Evolutionary conservation across 805 yeast species (phyloP).

Genomic region (Pichia nakasei): DNA sequence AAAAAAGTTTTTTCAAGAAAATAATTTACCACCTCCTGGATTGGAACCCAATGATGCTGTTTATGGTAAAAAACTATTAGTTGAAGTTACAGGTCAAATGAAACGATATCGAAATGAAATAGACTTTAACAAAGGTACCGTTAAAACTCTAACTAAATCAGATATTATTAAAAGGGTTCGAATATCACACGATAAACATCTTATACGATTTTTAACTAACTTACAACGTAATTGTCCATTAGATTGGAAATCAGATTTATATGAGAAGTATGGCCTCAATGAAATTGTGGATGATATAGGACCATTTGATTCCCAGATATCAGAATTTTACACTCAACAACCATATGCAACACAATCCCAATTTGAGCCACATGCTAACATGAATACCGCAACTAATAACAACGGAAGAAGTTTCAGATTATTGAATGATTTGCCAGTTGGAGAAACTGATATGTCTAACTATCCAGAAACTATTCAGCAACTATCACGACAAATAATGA

Average conservation of each 20-base stretch:
- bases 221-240: conserved; percentile 10
- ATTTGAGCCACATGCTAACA: background rate
- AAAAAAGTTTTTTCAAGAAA: background rate
- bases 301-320: background rate
- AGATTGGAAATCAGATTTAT: conserved; percentile 11
- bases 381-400: background rate
- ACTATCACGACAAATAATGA: background rate
- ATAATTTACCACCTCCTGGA: conserved; percentile 7
- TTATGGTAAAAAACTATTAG: conserved; percentile 12
- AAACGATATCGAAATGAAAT: conserved; percentile 13
- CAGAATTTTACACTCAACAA: background rate
- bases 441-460: background rate
- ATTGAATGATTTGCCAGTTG: conserved; percentile 1
- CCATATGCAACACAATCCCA: background rate
- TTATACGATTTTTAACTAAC: conserved; percentile 14
- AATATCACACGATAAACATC: conserved; percentile 7
- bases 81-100: conserved; percentile 13
- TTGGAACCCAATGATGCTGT: conserved; percentile 12
- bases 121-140: conserved; percentile 15
- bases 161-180: conserved; percentile 8
- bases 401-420: background rate
- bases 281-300: conserved; percentile 4
- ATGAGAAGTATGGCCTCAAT: conserved; percentile 9
- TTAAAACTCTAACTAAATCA: conserved; percentile 7
- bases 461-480: background rate